Conservation (phyloP, 2,329 filamentous ascomycete species). For the Sporothrix sp. region DNA sequence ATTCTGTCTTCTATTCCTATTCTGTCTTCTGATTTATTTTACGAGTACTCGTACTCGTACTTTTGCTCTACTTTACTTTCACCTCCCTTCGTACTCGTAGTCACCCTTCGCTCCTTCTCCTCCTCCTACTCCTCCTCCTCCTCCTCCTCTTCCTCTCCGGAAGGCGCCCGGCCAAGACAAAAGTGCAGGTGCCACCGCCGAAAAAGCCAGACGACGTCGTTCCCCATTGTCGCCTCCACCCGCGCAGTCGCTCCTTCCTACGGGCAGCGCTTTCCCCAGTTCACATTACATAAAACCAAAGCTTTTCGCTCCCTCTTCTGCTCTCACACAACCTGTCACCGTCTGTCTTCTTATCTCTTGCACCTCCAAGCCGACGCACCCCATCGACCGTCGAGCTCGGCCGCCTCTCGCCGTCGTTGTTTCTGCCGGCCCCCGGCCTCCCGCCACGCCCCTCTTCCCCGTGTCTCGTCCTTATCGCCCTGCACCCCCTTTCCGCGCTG, state of each 20-base stretch:
- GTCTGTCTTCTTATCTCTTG: constrained; percentile 29
- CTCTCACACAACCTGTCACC: constrained; percentile 33
- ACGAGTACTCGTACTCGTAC: not conserved
- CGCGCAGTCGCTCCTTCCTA: constrained; percentile 20
- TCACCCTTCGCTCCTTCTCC: constrained; percentile 1
- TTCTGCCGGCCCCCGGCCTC: constrained; percentile 14
- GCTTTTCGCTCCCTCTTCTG: constrained; percentile 32
- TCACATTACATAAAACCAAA: constrained; percentile 42
- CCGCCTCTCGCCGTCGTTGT: not conserved
- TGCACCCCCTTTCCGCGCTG: not conserved
- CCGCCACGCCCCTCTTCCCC: constrained; percentile 8
- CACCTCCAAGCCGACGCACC: constrained; percentile 15
- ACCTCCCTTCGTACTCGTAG: no score
- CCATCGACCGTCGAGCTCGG: constrained; percentile 11
- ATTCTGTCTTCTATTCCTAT: not conserved
- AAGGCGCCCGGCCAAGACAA: not conserved
- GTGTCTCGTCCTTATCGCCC: constrained; percentile 5
- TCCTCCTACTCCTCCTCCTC: no score
- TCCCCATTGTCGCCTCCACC: not conserved
- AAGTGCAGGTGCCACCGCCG: not conserved
- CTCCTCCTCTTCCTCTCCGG: not conserved
- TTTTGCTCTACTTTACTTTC: not conserved
- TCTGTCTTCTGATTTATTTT: not conserved
- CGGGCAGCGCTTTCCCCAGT: constrained; percentile 24
- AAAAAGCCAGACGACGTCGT: not conserved